Percentiles rank a stretch among this genome's conserved stretches.
Conservation (phyloP, 129 eudicot genomes). For the Flaveria linearis region DNA sequence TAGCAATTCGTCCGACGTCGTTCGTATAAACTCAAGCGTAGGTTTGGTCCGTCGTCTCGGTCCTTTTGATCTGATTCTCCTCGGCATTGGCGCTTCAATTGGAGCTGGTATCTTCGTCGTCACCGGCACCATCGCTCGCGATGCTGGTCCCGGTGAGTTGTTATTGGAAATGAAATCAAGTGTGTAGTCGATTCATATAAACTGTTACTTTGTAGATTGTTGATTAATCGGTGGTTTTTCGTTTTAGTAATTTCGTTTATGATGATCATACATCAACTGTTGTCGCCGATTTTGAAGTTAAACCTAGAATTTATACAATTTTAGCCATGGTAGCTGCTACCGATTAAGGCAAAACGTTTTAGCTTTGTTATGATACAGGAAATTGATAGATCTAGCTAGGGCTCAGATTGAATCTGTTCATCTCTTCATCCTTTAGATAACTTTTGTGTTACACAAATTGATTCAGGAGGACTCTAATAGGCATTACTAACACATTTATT, state of each 20-base stretch:
- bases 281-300: constrained; percentile 5
- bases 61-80: constrained; percentile 68
- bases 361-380: too few relatives aligned
- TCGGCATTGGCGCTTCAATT: constrained; percentile 92
- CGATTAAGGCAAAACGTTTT: too few relatives aligned
- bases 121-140: constrained; percentile 94
- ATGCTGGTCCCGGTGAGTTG: constrained; percentile 87
- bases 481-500: not conserved
- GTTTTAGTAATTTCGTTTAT: not conserved
- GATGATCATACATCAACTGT: not conserved
- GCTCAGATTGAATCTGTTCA: constrained; percentile 12
- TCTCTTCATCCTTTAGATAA: not conserved
- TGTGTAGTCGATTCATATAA: not conserved
- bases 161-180: not conserved
- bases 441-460: not conserved
- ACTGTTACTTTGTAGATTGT: constrained; percentile 3
- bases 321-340: too few relatives aligned
- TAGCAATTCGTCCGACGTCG: constrained; percentile 41
- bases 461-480: not conserved
- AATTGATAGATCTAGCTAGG: not conserved
- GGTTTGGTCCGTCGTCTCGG: constrained; percentile 84
- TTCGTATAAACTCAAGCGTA: constrained; percentile 42
- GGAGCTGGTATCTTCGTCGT: constrained; percentile 99
- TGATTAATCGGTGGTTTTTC: not conserved
- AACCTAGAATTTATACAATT: not conserved